Base-by-base conservation (phyloP, 352 stramenopile species). In the Pythium aristosporum region DNA sequence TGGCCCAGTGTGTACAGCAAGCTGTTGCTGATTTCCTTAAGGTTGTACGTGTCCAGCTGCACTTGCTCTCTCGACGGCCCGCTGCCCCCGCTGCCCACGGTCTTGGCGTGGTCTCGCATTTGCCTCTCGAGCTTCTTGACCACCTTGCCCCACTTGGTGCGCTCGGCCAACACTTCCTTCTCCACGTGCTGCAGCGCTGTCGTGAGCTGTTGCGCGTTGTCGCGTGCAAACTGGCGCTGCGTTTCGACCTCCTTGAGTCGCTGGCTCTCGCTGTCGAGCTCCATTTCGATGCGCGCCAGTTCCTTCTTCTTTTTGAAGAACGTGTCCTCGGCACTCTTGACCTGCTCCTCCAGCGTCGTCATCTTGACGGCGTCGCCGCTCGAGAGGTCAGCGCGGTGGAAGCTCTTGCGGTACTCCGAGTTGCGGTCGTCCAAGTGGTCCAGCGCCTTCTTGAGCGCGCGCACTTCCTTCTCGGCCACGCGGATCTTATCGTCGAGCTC, bases 291-390 rank as follows among this genome's bases (percentile, higher is more conserved):
- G 39, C 89, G 79, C 54, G 97, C 83, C 9, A 98, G 74, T 69
- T 98, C 93, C 65, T 98, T 98, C 74, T 98, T 97, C 66, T 92
- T 88, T 42, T 92, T 90, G 67, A 98, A 98, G 51, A 98, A 85
- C 30, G 65, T 67, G 57, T 98, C 92, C 47, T 96, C 89, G 1
- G 80, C 73, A 41, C 88, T 73, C 72, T 97, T 96, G 5, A 77
- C 76, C 67, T 98, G 85, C 8, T 94, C 77, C 63, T 98, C 88
- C 13, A 98, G 77, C 50, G 85, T 75, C 50, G 71, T 73, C 67
- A 98, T 77, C 61, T 94, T 84, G 50, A 92, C 70, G 2, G 89
- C 92, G 13, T 98, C 91, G 30, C 87, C 76, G 47, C 85, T 81
- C 50, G 78, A 85, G 18, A 92, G 77, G 64, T 98, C 90, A 1